Base-by-base conservation (phyloP, 2,329 filamentous ascomycete species). In the Aspergillus nomiae region DNA sequence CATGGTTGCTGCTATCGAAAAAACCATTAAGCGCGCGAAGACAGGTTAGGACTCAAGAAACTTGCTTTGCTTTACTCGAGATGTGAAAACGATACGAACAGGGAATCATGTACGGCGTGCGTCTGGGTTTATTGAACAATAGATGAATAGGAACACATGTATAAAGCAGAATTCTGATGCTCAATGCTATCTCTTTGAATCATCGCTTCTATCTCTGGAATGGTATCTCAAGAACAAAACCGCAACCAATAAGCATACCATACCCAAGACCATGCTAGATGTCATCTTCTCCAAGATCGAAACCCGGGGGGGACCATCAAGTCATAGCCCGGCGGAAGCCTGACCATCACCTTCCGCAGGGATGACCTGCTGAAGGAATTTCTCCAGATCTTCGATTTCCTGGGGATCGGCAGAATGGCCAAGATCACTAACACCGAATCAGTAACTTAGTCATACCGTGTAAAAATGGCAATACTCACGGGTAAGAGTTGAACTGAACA, bases 311-410 rank as follows among this genome's bases (percentile, higher is more conserved):
- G 45, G n/a, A 46, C 60, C 62, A 63, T 67, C 67, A 64, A 78
- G 72, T 79, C 76, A 79, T 70, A 78, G 70, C 6, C 74, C 75
- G 21, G 75, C 71, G 21, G 71, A 41, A 28, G 63, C 56, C 48
- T 67, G 50, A 32, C 70, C 67, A 14, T 72, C 80, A 10, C 78
- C 81, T 51, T 84, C 73, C 3, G 81, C 70, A 4, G 86, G 84
- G 56, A 89, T 79, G 24, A 80, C 74, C 69, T 83, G 79, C 56
- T 81, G 80, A 56, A 90, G 78, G 73, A 87, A 90, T 48, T 78
- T 77, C 78, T 95, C 92, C 21, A 97, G 82, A 70, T 96, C 91
- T 65, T 95, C 87, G 60, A 97, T 87, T 80, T 97, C 94, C 65
- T 90, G 82, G 6, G 88, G 83, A 69, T 89, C 89, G 2, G 92